These are phyloP conservation scores for Venturia asperata DNA, from an alignment of 2,329 filamentous ascomycete species.

Conservation along the genomic window DNA sequence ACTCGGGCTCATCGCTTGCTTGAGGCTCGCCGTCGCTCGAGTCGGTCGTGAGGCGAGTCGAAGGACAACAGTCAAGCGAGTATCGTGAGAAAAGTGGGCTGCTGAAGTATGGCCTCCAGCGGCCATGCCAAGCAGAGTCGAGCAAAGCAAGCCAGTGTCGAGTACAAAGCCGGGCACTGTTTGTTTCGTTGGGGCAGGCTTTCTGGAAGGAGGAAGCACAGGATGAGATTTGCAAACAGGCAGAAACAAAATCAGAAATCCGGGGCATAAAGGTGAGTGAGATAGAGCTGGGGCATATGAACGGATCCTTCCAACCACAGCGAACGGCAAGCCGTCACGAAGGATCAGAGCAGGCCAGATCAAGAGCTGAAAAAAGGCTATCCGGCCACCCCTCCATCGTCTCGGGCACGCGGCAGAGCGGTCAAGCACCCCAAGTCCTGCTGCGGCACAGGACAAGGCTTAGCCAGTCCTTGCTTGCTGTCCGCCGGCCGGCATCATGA, in stretches of 20 bases:
- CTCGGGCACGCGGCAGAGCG: not conserved
- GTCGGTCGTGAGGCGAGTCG: not conserved
- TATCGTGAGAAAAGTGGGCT: not conserved
- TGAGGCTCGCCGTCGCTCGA: not conserved
- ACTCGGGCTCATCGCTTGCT: not conserved
- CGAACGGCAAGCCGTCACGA: not conserved
- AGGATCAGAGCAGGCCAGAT: not conserved
- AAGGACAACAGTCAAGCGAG: not conserved
- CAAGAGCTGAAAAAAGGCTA: constrained; percentile 1
- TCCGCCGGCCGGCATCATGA: not conserved
- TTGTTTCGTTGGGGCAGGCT: constrained; percentile 3
- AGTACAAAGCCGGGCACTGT: constrained; percentile 4
- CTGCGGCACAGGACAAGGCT: not conserved
- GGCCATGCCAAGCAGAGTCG: constrained; percentile 5
- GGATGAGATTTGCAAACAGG: not conserved
- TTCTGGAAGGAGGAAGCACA: not conserved
- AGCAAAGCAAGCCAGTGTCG: constrained; percentile 3
- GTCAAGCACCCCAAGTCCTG: constrained; percentile 1
- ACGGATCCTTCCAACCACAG: not conserved
- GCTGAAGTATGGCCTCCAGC: not conserved
- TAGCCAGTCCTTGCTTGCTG: not conserved
- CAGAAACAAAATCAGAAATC: not conserved
- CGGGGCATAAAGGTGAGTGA: not conserved
- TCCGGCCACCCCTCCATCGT: not conserved
- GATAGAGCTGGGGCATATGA: constrained; percentile 5